Percentiles rank a stretch among this genome's conserved stretches.
Conservation (phyloP, 352 stramenopile genomes). For the Phytophthora kernoviae region DNA sequence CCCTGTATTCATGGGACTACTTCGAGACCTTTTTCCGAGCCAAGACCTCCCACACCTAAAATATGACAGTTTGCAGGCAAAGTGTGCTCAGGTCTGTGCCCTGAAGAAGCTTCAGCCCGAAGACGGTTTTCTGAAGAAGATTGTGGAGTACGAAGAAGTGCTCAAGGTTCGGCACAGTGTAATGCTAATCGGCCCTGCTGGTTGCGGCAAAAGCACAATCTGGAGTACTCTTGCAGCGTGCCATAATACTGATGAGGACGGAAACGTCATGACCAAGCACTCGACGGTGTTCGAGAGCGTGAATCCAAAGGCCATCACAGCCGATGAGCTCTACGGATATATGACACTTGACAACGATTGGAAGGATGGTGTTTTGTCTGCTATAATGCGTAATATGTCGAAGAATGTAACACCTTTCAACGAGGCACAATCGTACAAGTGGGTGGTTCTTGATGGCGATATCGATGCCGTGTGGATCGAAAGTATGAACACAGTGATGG, state of each 20-base stretch:
- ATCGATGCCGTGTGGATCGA: constrained; percentile 96
- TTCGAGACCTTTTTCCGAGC: constrained; percentile 93
- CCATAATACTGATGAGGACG: constrained; percentile 56
- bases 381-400: constrained; percentile 97
- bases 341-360: constrained; percentile 98
- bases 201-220: constrained; percentile 95
- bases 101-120: constrained; percentile 90
- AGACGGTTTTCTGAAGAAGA: constrained; percentile 96
- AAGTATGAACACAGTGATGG: constrained; percentile 93
- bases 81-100: constrained; percentile 54
- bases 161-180: constrained; percentile 95
- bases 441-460: constrained; percentile 94
- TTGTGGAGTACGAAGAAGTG: constrained; percentile 95
- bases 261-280: constrained; percentile 83
- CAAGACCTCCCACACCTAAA: constrained; percentile 42
- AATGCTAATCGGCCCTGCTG: constrained; percentile 95
- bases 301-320: constrained; percentile 95
- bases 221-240: constrained; percentile 93
- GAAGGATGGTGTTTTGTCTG: constrained; percentile 96
- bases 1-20: constrained; percentile 93
- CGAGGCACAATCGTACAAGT: constrained; percentile 87
- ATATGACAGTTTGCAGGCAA: constrained; percentile 50
- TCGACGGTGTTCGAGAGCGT: constrained; percentile 94
- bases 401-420: constrained; percentile 91
- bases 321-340: constrained; percentile 94